phyloP scores from a whole-genome alignment of 1,284 basidiomycete species.

The Neolentinus lepideus region DNA sequence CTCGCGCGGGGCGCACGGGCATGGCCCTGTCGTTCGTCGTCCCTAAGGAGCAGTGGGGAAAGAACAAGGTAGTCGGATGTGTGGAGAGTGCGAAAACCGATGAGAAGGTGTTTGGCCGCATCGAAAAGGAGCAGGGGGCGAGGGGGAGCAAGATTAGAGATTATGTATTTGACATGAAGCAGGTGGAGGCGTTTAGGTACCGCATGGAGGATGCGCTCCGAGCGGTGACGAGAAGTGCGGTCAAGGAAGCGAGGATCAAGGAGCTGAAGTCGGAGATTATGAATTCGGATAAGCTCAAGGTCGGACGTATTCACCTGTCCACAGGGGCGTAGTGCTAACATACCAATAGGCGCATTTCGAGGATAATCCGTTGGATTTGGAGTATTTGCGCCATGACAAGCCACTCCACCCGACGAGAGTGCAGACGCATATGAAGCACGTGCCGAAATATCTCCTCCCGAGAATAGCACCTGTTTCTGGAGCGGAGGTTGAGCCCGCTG shows the following conservation, averaged over 20 bases:
- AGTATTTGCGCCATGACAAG: conserved; percentile 92
- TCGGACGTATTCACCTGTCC: conserved; percentile 24
- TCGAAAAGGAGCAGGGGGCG: conserved; percentile 69
- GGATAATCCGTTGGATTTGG: conserved; percentile 92
- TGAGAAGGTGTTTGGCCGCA: conserved; percentile 72
- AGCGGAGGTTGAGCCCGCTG: conserved; percentile 15
- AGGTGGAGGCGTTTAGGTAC: conserved; percentile 98
- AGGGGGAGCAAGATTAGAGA: conserved; percentile 79
- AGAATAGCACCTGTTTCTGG: conserved; percentile 54
- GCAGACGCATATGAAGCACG: conserved; percentile 92
- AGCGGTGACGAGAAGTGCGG: conserved; percentile 79
- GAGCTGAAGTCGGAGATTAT: conserved; percentile 93
- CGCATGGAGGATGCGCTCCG: conserved; percentile 95
- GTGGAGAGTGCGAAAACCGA: conserved; percentile 68
- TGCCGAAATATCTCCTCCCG: conserved; percentile 91
- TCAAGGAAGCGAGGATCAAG: conserved; percentile 90
- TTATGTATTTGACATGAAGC: conserved; percentile 89
- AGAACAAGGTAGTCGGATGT: conserved; percentile 65
- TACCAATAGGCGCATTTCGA: conserved; percentile 85
- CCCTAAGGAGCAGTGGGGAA: conserved; percentile 69
- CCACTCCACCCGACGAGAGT: conserved; percentile 84
- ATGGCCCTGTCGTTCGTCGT: conserved; percentile 91
- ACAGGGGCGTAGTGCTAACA: neutral
- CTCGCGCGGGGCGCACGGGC: conserved; percentile 90
- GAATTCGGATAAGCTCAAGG: conserved; percentile 95